phyloP scores from a whole-genome alignment of 2,329 filamentous ascomycete species.

The Pseudogymnoascus sp. region DNA sequence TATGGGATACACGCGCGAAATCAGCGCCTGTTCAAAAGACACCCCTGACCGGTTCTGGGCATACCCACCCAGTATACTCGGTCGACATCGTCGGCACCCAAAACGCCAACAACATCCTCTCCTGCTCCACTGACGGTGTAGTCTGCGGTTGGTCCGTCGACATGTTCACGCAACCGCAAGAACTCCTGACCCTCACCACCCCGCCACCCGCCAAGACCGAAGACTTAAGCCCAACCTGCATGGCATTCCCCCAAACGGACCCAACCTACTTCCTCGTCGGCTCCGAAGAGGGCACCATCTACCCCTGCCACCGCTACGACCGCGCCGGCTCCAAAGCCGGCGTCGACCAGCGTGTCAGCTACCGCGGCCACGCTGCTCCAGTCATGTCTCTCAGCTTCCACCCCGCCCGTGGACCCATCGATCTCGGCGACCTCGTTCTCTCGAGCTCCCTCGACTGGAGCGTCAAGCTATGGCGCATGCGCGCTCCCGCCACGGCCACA shows the following conservation, averaged over 20 bases:
- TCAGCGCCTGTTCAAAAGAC: slow-evolving; percentile 91
- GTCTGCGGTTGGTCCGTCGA: slow-evolving; percentile 97
- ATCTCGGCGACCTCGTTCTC: slow-evolving; percentile 87
- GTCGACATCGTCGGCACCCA: slow-evolving; percentile 95
- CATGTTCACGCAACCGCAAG: slow-evolving; percentile 94
- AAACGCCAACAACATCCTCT: slow-evolving; percentile 98
- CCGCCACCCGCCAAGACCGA: slow-evolving; percentile 84
- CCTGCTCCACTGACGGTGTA: slow-evolving; percentile 90
- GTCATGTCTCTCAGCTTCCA: slow-evolving; percentile 97
- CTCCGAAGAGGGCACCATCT: slow-evolving; percentile 93
- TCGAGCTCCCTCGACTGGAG: slow-evolving; percentile 95
- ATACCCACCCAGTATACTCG: slow-evolving; percentile 93
- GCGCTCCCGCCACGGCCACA: slow-evolving; percentile 65
- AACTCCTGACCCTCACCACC: slow-evolving; percentile 79
- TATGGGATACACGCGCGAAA: slow-evolving; percentile 92
- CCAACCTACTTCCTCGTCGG: slow-evolving; percentile 97
- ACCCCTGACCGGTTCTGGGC: slow-evolving; percentile 84
- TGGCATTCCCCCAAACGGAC: slow-evolving; percentile 89
- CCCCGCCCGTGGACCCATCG: slow-evolving; percentile 81
- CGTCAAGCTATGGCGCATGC: slow-evolving; percentile 92
- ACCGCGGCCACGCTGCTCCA: slow-evolving; percentile 83
- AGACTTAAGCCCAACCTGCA: slow-evolving; percentile 87
- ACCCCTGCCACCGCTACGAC: slow-evolving; percentile 94
- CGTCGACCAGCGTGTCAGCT: slow-evolving; percentile 80
- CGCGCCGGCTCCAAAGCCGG: slow-evolving; percentile 94